Percentiles rank a stretch among this genome's conserved stretches.
phyloP scores from a whole-genome alignment of 2,329 filamentous ascomycete species.

The Trichothecium sympodiale region DNA sequence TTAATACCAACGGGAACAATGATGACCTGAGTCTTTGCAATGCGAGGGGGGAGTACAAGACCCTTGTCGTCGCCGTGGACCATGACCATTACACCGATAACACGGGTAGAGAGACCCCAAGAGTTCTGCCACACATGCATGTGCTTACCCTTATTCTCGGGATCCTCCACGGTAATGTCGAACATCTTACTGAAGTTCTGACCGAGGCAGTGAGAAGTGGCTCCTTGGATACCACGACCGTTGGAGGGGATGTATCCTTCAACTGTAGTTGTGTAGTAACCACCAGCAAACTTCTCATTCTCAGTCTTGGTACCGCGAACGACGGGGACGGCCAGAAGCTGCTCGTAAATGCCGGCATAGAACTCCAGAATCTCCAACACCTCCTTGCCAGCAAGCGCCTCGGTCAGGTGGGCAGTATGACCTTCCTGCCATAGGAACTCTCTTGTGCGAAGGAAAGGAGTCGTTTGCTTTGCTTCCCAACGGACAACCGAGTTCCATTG shows the following conservation, averaged over 20 bases:
- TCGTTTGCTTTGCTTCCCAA: conserved; percentile 94
- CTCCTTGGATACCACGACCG: conserved; percentile 92
- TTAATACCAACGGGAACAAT: conserved; percentile 90
- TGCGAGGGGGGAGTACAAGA: conserved; percentile 81
- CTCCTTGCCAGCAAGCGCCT: conserved; percentile 71
- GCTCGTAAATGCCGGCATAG: conserved; percentile 85
- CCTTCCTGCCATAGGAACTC: conserved; percentile 99
- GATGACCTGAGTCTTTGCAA: conserved; percentile 76
- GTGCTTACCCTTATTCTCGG: conserved; percentile 65
- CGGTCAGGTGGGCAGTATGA: conserved; percentile 78
- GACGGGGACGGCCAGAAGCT: conserved; percentile 88
- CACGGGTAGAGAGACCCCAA: conserved; percentile 94
- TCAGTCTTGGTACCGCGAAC: conserved; percentile 92
- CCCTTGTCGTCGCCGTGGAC: conserved; percentile 95
- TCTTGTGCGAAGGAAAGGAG: conserved; percentile 78
- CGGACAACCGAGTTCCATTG: conserved; percentile 92
- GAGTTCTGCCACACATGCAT: conserved; percentile 97
- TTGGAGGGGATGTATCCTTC: conserved; percentile 96
- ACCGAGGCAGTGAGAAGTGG: conserved; percentile 85
- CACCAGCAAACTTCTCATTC: conserved; percentile 96
- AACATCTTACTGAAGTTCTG: conserved; percentile 99
- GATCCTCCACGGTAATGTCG: conserved; percentile 93
- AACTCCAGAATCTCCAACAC: conserved; percentile 88
- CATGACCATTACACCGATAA: conserved; percentile 98
- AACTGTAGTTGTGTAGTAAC: conserved; percentile 91